Conservation (phyloP, 2,329 filamentous ascomycete genomes). For the Arthrobotrys entomopaga region DNA sequence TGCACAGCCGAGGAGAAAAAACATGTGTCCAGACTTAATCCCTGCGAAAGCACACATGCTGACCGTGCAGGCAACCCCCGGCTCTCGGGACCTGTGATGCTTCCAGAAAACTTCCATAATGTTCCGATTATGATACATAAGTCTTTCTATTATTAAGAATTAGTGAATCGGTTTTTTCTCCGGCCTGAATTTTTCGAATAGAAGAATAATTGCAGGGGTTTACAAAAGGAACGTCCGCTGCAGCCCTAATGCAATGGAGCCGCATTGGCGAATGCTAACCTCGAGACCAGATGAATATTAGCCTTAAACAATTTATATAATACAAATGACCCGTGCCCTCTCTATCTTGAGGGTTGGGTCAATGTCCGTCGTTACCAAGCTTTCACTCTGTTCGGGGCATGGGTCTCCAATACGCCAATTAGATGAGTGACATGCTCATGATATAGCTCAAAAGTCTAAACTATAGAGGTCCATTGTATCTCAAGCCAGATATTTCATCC, state of each 20-base stretch:
- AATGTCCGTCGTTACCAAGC: conserved; percentile 40
- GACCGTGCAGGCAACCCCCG: conserved; percentile 47
- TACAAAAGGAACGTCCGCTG: too few species aligned
- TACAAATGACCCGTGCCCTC: conserved; percentile 31
- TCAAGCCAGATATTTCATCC: too few species aligned
- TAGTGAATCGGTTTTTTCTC: conserved; percentile 40
- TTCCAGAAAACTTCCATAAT: conserved; percentile 46
- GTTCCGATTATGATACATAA: conserved; percentile 13
- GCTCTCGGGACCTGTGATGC: conserved; percentile 27
- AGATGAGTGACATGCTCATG: too few species aligned
- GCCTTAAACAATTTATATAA: background rate
- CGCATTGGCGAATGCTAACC: conserved; percentile 46
- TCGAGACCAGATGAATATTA: conserved; percentile 12
- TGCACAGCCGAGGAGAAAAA: conserved; percentile 31
- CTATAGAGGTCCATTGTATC: too few species aligned
- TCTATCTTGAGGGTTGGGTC: conserved; percentile 32
- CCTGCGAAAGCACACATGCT: conserved; percentile 42
- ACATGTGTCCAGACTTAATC: conserved; percentile 52
- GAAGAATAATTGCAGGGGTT: conserved; percentile 17
- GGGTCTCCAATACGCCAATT: too few species aligned
- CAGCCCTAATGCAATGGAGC: conserved; percentile 33
- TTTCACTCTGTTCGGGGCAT: too few species aligned
- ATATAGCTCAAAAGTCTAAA: too few species aligned
- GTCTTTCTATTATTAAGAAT: conserved; percentile 18
- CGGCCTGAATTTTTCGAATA: conserved; percentile 7